Evolutionary conservation across 176 grass and related monocot genomes (phyloP), one percentile per base, ranked within the genome.

Genomic region (Canna indica): DNA sequence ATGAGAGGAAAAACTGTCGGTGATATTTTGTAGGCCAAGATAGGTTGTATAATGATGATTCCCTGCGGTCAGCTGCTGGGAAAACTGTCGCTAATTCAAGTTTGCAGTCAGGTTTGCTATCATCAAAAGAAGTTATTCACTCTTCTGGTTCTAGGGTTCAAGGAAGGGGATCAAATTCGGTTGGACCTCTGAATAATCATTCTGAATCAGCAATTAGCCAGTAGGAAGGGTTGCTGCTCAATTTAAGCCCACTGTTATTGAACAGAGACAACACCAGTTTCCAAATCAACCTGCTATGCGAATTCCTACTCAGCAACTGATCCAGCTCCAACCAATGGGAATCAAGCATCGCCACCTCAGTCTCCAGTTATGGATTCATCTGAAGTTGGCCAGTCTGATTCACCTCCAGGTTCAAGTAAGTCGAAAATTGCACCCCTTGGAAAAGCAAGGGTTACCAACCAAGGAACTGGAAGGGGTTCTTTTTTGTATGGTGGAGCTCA

Each of bases 401-500:
- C 83, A 68, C 79, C 81, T 74, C 35, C 67, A 81, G 82, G 60
- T 70, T 73, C 82, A 72, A 86, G 88, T 36, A 82, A 79, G 73
- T 48, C 81, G 35, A 76, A 78, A 70, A 28, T 62, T 64, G 66
- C 38, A 73, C 62, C 77, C 34, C 73, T 77, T 78, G 83, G 72
- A 2, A 81, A 71, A 41, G 74, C 60, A 47, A 83, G 77, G 76
- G n/a, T 67, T 65, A 84, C 76, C 39, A 84, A 79, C 26, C 73
- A 90, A 81, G 90, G 85, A 75, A 75, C 76, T 47, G 81, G 76
- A 90, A 77, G 70, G 65, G 78, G 82, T 22, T 70, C 80, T 64
- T 85, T 91, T 78, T 73, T 94, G 69, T 86, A 84, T 76, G 70
- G 87, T 68, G 84, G 92, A 62, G 64, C 88, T 27, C 92, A 85